phyloP scores from a whole-genome alignment of 78 protist species.

The Dictyostelium capitatum region DNA sequence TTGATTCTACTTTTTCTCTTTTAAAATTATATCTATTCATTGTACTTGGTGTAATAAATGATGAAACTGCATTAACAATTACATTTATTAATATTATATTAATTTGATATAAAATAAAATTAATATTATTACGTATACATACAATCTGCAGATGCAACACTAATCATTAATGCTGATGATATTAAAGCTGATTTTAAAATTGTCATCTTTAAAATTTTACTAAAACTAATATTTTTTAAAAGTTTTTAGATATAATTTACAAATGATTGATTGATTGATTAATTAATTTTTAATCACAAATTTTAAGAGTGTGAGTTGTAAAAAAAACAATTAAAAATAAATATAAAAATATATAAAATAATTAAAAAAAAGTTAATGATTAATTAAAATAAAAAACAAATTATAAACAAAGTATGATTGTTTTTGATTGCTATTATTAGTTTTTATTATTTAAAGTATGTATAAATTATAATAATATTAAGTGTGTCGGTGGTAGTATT shows the following conservation, averaged over 20 bases:
- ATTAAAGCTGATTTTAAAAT: neutral
- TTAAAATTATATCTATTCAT: conserved; percentile 53
- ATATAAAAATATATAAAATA: too few relatives aligned
- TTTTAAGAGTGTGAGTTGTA: too few relatives aligned
- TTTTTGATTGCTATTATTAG: too few relatives aligned
- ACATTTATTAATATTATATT: neutral
- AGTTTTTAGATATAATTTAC: neutral
- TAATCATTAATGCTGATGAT: neutral
- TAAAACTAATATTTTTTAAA: neutral
- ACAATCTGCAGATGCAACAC: conserved; percentile 9
- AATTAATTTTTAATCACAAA: neutral
- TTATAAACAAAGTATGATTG: too few relatives aligned
- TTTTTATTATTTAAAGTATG: too few relatives aligned
- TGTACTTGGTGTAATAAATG: conserved; percentile 15
- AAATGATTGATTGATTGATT: neutral
- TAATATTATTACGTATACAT: neutral
- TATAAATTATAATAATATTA: too few relatives aligned
- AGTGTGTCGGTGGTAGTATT: too few relatives aligned
- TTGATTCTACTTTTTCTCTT: conserved; percentile 4
- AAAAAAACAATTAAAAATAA: too few relatives aligned
- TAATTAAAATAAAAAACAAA: too few relatives aligned
- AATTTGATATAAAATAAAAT: too few relatives aligned
- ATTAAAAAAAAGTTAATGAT: too few relatives aligned
- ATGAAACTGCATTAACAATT: neutral
- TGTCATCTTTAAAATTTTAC: neutral